phyloP scores from a whole-genome alignment of 345 rosid species.

The Abelmoschus esculentus region DNA sequence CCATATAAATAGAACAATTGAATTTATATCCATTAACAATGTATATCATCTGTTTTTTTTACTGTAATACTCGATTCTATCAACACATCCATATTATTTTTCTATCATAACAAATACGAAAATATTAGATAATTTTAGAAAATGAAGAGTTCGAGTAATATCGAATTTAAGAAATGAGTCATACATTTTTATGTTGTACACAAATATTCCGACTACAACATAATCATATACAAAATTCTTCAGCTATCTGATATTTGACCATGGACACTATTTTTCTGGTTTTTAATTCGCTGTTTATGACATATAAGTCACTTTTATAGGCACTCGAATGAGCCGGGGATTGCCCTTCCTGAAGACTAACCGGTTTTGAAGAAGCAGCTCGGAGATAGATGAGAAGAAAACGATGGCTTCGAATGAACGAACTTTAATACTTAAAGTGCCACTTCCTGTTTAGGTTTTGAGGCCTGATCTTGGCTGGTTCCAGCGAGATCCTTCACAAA shows the following conservation, averaged over 20 bases:
- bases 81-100: no score
- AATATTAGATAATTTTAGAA: no score
- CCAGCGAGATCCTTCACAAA: conserved; percentile 50
- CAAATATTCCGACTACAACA: conserved; percentile 6
- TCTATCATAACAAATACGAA: no score
- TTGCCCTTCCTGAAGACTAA: not conserved
- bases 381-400: not conserved
- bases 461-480: conserved; percentile 10
- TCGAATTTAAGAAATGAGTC: not conserved
- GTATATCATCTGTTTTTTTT: no score
- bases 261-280: not conserved
- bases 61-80: no score
- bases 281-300: not conserved
- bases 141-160: no score
- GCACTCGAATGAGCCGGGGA: not conserved
- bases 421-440: conserved; percentile 9
- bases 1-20: no score
- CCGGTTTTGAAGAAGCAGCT: not conserved
- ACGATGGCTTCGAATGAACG: not conserved
- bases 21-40: no score
- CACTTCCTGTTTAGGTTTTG: conserved; percentile 26
- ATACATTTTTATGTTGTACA: not conserved
- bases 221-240: conserved; percentile 15
- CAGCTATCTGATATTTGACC: not conserved
- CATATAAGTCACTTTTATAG: not conserved